Conservation (phyloP, 148 eudicot species). For the Diospyros kaki region DNA sequence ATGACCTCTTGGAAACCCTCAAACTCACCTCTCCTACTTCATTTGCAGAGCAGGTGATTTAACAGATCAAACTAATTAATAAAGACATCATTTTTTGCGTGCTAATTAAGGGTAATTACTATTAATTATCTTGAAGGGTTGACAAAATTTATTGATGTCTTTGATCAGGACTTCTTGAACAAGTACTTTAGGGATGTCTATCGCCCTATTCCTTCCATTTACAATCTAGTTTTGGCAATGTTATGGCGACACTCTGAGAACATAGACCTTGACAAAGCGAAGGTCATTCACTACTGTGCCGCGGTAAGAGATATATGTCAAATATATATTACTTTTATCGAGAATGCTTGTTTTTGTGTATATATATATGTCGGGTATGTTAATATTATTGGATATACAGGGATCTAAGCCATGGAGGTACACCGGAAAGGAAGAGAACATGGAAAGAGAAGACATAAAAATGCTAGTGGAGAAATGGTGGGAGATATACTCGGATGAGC, state of each 20-base stretch:
- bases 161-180: conserved; percentile 13
- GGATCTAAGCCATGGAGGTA: conserved; percentile 19
- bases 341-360: not conserved
- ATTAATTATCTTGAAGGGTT: no score
- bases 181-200: conserved; percentile 3
- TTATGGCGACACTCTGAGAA: conserved; percentile 13
- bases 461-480: conserved; percentile 15
- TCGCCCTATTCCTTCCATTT: conserved; percentile 7
- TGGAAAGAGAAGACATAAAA: conserved; percentile 16
- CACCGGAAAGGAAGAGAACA: conserved; percentile 17
- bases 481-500: conserved; percentile 12
- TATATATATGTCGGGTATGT: not conserved
- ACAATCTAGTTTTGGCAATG: conserved; percentile 18
- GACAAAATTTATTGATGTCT: not conserved
- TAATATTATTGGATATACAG: not conserved
- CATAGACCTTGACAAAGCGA: conserved; percentile 6
- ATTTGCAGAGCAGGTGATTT: conserved; percentile 15
- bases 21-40: conserved; percentile 9
- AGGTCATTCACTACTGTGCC: conserved; percentile 18
- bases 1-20: conserved; percentile 12
- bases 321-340: no score
- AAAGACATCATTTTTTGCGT: not conserved
- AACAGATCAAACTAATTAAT: not conserved
- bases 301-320: conserved; percentile 3
- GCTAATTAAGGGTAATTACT: no score